Evolutionary conservation across 2,329 filamentous ascomycete species (phyloP).

Genomic region (Anisogramma anomala): DNA sequence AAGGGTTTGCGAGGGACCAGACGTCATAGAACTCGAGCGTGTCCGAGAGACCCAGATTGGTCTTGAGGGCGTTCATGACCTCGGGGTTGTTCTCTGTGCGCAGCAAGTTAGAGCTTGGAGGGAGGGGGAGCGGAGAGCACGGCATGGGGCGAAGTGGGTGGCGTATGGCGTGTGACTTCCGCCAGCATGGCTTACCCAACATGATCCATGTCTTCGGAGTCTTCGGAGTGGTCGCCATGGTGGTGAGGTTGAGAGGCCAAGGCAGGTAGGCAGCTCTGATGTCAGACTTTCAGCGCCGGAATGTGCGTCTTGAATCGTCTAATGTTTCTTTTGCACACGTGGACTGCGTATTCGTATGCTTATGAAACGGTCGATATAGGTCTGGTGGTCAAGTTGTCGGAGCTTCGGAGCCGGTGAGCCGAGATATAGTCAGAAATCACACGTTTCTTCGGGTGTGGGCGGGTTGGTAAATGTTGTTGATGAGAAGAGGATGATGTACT

Average conservation of each 20-base stretch:
- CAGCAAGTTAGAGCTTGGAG: slow-evolving; percentile 1
- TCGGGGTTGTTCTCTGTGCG: slow-evolving; percentile 53
- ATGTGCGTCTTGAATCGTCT: not conserved
- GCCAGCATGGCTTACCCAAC: slow-evolving; percentile 7
- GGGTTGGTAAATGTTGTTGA: not conserved
- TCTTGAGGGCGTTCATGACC: slow-evolving; percentile 62
- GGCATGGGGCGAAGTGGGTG: not conserved
- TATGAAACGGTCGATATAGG: not conserved
- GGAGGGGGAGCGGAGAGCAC: not conserved
- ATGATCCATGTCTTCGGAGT: slow-evolving; percentile 9
- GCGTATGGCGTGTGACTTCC: not conserved
- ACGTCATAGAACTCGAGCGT: slow-evolving; percentile 69
- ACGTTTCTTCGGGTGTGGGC: not conserved
- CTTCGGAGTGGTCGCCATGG: slow-evolving; percentile 7
- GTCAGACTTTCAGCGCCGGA: slow-evolving; percentile 5
- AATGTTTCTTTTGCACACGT: not conserved
- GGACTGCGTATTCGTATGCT: not conserved
- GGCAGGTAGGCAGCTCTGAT: slow-evolving; percentile 7
- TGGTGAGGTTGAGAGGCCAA: slow-evolving; percentile 5
- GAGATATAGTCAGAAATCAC: not conserved
- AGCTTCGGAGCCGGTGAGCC: not conserved
- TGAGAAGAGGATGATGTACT: no score
- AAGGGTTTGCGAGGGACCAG: slow-evolving; percentile 70
- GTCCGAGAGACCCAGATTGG: slow-evolving; percentile 57
- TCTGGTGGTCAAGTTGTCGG: not conserved